phyloP scores from a whole-genome alignment of 805 yeast genomes.

The Pichia cabralensis region DNA sequence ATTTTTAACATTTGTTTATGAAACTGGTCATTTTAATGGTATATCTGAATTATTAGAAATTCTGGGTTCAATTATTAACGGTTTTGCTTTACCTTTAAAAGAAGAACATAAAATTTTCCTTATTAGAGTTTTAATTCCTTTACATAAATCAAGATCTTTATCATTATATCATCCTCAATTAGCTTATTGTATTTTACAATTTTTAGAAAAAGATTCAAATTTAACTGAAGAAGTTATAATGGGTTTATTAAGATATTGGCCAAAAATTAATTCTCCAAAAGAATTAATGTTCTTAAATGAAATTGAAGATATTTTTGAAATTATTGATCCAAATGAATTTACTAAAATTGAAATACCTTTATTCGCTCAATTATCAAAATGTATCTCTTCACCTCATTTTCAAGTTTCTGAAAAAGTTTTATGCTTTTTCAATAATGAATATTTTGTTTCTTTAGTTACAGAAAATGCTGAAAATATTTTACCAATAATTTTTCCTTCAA shows the following conservation, averaged over 20 bases:
- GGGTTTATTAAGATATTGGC: slow-evolving; percentile 94
- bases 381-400: slow-evolving; percentile 91
- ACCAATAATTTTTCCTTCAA: slow-evolving; percentile 84
- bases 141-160: slow-evolving; percentile 84
- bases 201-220: slow-evolving; percentile 85
- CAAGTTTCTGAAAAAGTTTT: slow-evolving; percentile 95
- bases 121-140: slow-evolving; percentile 76
- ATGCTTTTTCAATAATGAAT: slow-evolving; percentile 91
- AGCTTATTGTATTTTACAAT: slow-evolving; percentile 95
- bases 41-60: slow-evolving; percentile 91
- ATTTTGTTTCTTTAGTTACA: slow-evolving; percentile 78
- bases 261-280: slow-evolving; percentile 87
- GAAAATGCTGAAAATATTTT: slow-evolving; percentile 88
- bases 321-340: slow-evolving; percentile 89
- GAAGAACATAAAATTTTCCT: slow-evolving; percentile 93
- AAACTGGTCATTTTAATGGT: slow-evolving; percentile 93
- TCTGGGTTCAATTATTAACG: slow-evolving; percentile 91
- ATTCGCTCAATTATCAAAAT: slow-evolving; percentile 87
- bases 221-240: slow-evolving; percentile 93
- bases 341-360: slow-evolving; percentile 85
- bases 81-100: slow-evolving; percentile 93
- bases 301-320: slow-evolving; percentile 93
- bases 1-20: slow-evolving; percentile 86
- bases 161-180: slow-evolving; percentile 92
- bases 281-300: slow-evolving; percentile 95